Evolutionary conservation across 352 stramenopile species (phyloP).

Genomic region (Elongisporangium prolatum): DNA sequence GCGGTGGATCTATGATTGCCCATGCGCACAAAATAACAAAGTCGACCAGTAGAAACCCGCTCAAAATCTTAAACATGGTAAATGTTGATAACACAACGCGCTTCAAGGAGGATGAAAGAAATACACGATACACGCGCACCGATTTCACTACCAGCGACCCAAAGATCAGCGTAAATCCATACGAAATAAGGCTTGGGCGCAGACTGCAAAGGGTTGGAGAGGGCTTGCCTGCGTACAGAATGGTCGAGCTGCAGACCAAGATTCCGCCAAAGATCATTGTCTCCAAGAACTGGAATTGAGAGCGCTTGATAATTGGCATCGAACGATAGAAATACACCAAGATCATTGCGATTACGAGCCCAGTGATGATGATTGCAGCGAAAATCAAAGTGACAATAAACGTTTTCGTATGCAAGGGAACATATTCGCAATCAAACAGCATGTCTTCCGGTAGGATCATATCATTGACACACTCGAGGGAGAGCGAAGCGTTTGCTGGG

Average conservation of each 20-base stretch:
- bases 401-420: slow-evolving; percentile 16
- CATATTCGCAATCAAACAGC: slow-evolving; percentile 37
- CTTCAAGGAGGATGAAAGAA: slow-evolving; percentile 18
- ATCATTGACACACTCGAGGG: slow-evolving; percentile 28
- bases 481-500: slow-evolving; percentile 16
- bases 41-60: slow-evolving; percentile 13
- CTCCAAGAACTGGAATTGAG: slow-evolving; percentile 16
- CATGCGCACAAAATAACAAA: slow-evolving; percentile 14
- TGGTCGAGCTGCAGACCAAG: slow-evolving; percentile 24
- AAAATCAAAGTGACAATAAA: slow-evolving; percentile 6
- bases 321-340: slow-evolving; percentile 12
- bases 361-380: slow-evolving; percentile 10
- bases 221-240: slow-evolving; percentile 12
- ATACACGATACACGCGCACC: slow-evolving; percentile 28
- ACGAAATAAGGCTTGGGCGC: slow-evolving; percentile 11
- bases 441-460: slow-evolving; percentile 16
- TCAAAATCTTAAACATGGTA: slow-evolving; percentile 16
- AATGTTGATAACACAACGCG: slow-evolving; percentile 10
- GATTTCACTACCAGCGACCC: slow-evolving; percentile 17
- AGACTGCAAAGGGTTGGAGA: slow-evolving; percentile 7
- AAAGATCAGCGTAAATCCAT: slow-evolving; percentile 17
- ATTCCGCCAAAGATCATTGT: slow-evolving; percentile 2
- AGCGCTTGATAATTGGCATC: slow-evolving; percentile 18
- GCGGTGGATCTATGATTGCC: slow-evolving; percentile 17
- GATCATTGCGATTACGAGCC: slow-evolving; percentile 1